Base-by-base conservation (phyloP, 2,329 filamentous ascomycete genomes). In the Waltergamsia citrina region DNA sequence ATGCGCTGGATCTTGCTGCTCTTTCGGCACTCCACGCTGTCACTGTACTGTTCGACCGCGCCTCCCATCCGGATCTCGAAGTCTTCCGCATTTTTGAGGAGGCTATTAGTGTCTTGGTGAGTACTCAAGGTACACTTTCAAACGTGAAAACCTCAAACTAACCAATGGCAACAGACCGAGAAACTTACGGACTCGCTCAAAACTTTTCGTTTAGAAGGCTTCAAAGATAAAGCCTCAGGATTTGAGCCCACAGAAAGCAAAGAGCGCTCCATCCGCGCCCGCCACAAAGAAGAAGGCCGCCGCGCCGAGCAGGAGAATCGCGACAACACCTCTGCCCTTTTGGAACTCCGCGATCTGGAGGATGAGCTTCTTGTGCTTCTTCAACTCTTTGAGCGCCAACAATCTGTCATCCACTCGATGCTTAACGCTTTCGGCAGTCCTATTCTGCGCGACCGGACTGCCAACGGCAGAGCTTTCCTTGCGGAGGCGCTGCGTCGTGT, bases 51-150 rank as follows among this genome's bases (percentile, higher is more conserved):
- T 57, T 81, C 0, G 74, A 80, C 18, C 59, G 69, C 18, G 65
- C 72, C 0, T 69, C 72, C 0, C 72, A 80, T 43, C 70, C 69
- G 0, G 72, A 80, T 30, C 54, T 81, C 1, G 73, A 81, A 38
- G 62, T 80, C 0, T 76, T 80, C 38, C 67, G 74, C 3, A 74
- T 81, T 1, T 80, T 81, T 30, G 74, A 79, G 42, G 76, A 81
- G 40, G 76, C 74, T 5, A 74, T 81, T 21, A 76, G 74, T 10
- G 69, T 78, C 16, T 45, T 80, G 41, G 74, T 78, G 49, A 29
- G 58, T 38, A 12, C 7, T 12, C 16, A 11, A 30, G n/a, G 7
- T 11, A 30, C 22, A 12, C 33, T 4, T 12, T 29, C 20, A 5
- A 27, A 22, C 11, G 10, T 17, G 9, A 9, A 20, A 4, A 15